A percentile compares a stretch with the other conserved stretches of the same genome.
Conservation (phyloP, 495 filamentous ascomycete species). For the Aspergillus taichungensis region DNA sequence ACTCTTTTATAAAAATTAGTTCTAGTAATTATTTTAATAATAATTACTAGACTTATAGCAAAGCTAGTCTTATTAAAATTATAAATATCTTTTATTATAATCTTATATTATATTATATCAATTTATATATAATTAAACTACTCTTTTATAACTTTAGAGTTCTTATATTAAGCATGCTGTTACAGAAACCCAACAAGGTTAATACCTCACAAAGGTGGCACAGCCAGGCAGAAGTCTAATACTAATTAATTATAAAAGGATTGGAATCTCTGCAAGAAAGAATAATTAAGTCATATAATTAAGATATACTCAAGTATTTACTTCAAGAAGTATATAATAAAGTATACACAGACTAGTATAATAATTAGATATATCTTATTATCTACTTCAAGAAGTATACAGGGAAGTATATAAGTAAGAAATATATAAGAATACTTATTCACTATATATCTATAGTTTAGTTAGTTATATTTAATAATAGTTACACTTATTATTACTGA, state of each 20-base stretch:
- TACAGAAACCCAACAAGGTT: neutral
- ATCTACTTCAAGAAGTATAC: neutral
- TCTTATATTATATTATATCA: constrained; percentile 4
- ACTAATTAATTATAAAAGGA: constrained; percentile 15
- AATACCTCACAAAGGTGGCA: neutral
- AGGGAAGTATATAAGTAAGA: too few relatives aligned
- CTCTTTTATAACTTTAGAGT: too few relatives aligned
- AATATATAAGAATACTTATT: constrained; percentile 6
- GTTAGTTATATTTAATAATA: neutral
- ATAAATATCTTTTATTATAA: constrained; percentile 7
- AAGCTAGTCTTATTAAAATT: constrained; percentile 9
- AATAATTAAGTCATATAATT: neutral
- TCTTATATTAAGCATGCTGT: constrained; percentile 5
- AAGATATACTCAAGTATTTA: too few relatives aligned
- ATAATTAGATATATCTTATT: too few relatives aligned
- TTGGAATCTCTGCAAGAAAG: neutral
- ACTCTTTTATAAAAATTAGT: too few relatives aligned
- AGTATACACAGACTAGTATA: too few relatives aligned
- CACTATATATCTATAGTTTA: neutral
- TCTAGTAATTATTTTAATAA: too few relatives aligned
- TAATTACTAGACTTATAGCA: neutral
- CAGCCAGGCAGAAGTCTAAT: neutral
- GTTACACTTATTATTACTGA: neutral
- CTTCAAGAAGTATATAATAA: too few relatives aligned
- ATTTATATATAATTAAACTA: constrained; percentile 1